Base-by-base conservation (phyloP, 1,284 basidiomycete genomes). In the Pisolithus thermaeus region DNA sequence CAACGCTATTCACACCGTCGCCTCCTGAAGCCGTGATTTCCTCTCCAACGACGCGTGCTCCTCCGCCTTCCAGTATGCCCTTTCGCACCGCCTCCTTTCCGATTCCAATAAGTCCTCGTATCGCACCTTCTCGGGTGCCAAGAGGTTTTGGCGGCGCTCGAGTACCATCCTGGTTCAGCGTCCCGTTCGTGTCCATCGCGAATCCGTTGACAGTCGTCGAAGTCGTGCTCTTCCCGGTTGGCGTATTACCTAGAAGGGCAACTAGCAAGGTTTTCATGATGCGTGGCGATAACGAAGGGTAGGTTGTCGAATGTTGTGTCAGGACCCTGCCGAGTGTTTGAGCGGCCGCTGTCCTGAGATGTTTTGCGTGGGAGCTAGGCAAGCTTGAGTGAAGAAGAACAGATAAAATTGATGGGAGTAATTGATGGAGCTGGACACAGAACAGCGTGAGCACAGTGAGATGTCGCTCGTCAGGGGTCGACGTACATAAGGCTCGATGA, bases 401-500 rank as follows among this genome's bases (percentile, higher is more conserved):
- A 3, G 95, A 96, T 25, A 99, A 82, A 39, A 97, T 80, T 0
- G 94, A 88, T 1, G 95, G 95, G 11, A 99, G 81, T 45, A 98
- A 80, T 85, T 98, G 96, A 64, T 98, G 96, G 4, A 99, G 77
- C 90, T 96, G 7, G 44, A 46, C 8, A 4, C 27, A 23, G 23
- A 22, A 25, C 23, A 3, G 7, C 11, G 25, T 43, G n/a, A 43
- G 23, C n/a, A n/a, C 7, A 5, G 40, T 48, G 45, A 16, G 42
- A 42, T 40, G n/a, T 50, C 38, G 40, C 45, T 49, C 50, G 46
- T 47, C 16, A 47, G 28, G 12, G 27, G 37, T 40, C 39, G 18
- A 79, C 91, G 70, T 63, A 96, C 92, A 65, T 97, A 98, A 43
- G 95, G 96, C 70, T 99, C 96, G 27, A 98, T 83, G 63, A 96